phyloP scores from a whole-genome alignment of 1,284 basidiomycete species.

The Ceratobasidium theobromae region DNA sequence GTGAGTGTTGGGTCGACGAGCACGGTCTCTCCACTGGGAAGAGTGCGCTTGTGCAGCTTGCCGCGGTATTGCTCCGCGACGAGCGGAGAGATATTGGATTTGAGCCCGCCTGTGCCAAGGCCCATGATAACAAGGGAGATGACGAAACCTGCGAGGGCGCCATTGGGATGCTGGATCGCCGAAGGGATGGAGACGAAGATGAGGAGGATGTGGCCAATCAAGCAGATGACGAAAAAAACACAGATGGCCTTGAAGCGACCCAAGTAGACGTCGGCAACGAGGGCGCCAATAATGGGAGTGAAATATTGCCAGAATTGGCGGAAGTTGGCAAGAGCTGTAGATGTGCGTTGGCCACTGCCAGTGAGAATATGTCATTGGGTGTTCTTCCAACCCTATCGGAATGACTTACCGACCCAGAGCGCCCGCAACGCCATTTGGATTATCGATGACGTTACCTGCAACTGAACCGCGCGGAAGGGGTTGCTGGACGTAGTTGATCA shows the following conservation, averaged over 20 bases:
- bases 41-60: slow-evolving; percentile 36
- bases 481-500: slow-evolving; percentile 39
- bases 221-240: background rate
- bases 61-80: slow-evolving; percentile 43
- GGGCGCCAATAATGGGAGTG: slow-evolving; percentile 15
- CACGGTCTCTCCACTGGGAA: slow-evolving; percentile 43
- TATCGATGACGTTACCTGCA: background rate
- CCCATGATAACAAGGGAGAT: slow-evolving; percentile 44
- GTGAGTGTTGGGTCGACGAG: slow-evolving; percentile 49
- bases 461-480: background rate
- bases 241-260: slow-evolving; percentile 9
- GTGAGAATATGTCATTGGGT: slow-evolving; percentile 34
- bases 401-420: too few species aligned
- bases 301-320: background rate
- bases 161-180: slow-evolving; percentile 36
- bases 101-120: slow-evolving; percentile 48
- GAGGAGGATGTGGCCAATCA: slow-evolving; percentile 19
- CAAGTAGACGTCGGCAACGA: slow-evolving; percentile 16
- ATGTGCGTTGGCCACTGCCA: slow-evolving; percentile 37
- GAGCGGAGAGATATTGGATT: slow-evolving; percentile 42
- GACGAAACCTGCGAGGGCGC: slow-evolving; percentile 47
- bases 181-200: slow-evolving; percentile 17
- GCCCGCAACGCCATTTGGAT: slow-evolving; percentile 35
- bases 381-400: too few species aligned
- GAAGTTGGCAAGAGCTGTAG: slow-evolving; percentile 34